phyloP scores from a whole-genome alignment of 2,329 filamentous ascomycete species.

The Rhinocladiella mackenziei region DNA sequence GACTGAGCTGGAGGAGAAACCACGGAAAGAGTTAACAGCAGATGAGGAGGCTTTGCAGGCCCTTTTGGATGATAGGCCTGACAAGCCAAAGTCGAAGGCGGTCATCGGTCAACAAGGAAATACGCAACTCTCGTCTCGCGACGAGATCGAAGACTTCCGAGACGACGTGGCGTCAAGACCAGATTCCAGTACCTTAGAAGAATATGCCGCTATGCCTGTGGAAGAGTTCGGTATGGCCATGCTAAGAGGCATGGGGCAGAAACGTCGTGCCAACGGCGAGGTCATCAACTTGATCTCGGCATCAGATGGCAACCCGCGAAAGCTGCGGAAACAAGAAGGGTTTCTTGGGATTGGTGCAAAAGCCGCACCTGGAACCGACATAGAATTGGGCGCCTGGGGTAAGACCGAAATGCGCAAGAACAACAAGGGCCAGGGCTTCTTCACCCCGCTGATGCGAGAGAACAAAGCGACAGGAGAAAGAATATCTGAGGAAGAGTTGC shows the following conservation, averaged over 20 bases:
- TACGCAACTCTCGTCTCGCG: conserved; percentile 31
- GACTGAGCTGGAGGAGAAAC: background rate
- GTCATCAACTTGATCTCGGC: conserved; percentile 41
- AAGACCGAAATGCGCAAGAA: conserved; percentile 55
- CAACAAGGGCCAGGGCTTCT: conserved; percentile 50
- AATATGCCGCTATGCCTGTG: conserved; percentile 84
- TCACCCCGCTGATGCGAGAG: conserved; percentile 59
- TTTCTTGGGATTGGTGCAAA: conserved; percentile 87
- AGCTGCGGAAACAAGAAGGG: conserved; percentile 65
- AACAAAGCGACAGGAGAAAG: conserved; percentile 61
- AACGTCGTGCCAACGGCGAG: conserved; percentile 58
- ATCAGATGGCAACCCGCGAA: conserved; percentile 42
- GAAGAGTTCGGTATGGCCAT: conserved; percentile 92
- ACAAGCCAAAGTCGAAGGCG: conserved; percentile 46
- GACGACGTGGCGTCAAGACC: conserved; percentile 69
- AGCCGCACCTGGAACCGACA: conserved; percentile 48
- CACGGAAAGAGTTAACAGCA: conserved; percentile 26
- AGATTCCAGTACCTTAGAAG: conserved; percentile 70
- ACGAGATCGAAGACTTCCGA: conserved; percentile 59
- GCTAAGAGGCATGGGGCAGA: conserved; percentile 93
- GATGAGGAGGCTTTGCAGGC: conserved; percentile 65
- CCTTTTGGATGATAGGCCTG: conserved; percentile 55
- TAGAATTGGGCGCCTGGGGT: conserved; percentile 78
- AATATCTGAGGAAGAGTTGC: conserved; percentile 60
- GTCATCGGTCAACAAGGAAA: conserved; percentile 47